Evolutionary conservation across 441 rosid species (phyloP), one percentile per base, ranked within the genome.

Genomic region (Gossypium laxum): DNA sequence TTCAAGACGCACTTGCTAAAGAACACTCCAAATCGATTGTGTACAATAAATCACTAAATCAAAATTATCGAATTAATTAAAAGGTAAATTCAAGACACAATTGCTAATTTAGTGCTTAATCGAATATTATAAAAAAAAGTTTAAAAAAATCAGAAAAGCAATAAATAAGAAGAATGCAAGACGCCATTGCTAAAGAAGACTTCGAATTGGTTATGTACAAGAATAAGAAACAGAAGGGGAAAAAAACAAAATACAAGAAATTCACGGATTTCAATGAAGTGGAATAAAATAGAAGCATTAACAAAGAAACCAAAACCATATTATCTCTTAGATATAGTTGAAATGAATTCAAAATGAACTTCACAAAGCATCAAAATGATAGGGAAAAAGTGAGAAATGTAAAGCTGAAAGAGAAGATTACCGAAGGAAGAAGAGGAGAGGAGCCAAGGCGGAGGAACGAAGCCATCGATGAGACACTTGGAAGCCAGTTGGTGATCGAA

Each of bases 361-460:
- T 24, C 6, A n/a, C 0, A 45, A 21, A 65, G 30, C 17, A 10
- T 5, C 32, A 1, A 45, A 65, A 34, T 19, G 12, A 38, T 5
- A 4, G 14, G 14, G 18, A 6, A 15, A 24, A 3, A 22, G 12
- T 66, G 18, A 17, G 32, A 55, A 18, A 60, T 15, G 5, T 5
- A 59, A 60, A 70, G 22, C 65, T 57, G 18, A 56, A 58, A 56
- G n/a, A 38, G 30, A 10, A 19, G 38, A 10, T 34, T 85, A 85
- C 89, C 85, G 14, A 41, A 47, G n/a, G 75, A 77, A 78, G 77
- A 73, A 22, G 79, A 72, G 65, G 85, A 68, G 83, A 72, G 38
- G 85, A 93, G 91, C 90, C 91, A 91, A 4, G 89, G 26, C 64
- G 97, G 98, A 79, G 93, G 93, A 47, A 82, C 50, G 7, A 90